Base-by-base conservation (phyloP, 192 early-diverging fungal species). In the Phlyctochytrium bullatum region DNA sequence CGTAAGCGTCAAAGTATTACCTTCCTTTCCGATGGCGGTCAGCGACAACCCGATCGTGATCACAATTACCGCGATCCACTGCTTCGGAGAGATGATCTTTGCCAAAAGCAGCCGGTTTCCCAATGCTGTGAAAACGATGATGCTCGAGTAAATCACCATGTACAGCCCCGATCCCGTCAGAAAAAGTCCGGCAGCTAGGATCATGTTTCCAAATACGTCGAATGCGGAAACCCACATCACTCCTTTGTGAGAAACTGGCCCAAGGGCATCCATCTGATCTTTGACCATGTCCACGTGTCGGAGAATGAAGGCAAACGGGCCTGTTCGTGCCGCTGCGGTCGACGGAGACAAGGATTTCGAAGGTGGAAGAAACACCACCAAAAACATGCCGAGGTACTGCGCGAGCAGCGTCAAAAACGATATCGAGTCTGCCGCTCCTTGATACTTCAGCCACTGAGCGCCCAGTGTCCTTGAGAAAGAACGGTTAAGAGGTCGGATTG, bases 111-210 rank as follows among this genome's bases (percentile, higher is more conserved):
- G 6, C 14, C 60, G 52, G 4, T 51, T 62, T 33, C 72, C 47
- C 17, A 81, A 1, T 0, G 80, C 76, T 0, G 77, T 77, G 50
- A 79, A 78, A 20, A 74, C 80, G 17, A 81, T 65, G 23, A 81
- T 69, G 30, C 52, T 60, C 24, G 74, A 73, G 53, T 81, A 81
- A 59, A 59, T 52, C 24, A 69, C 67, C 59, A 69, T 69, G 0
- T 52, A 62, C 2, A 69, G 60, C 2, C 67, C 67, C 16, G 67
- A 69, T 29, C 67, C 67, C 12, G 60, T 62, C 60, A 69, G 29
- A 34, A 62, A 69, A 58, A 69, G 53, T 16, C 67, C 67, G 27
- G 67, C 67, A 2, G 61, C 67, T 20, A 51, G 33, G 50, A 69
- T 54, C 12, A 69, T 27, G 61, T 69, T 69, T 27, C 67, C 67